phyloP scores from a whole-genome alignment of 495 filamentous ascomycete species.

The Penicillium egyptiacum region DNA sequence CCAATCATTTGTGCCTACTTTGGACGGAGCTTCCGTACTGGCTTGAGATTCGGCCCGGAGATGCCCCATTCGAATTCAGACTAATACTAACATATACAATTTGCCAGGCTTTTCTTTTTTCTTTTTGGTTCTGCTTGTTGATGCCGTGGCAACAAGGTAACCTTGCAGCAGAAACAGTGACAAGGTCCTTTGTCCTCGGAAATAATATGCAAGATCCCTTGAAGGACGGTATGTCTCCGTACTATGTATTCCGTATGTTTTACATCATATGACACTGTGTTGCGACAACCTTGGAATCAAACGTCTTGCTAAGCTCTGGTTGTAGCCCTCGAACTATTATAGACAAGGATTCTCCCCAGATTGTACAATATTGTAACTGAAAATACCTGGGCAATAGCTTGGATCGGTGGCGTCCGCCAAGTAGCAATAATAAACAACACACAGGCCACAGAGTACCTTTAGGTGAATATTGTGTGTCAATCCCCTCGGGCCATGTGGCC shows the following conservation, averaged over 20 bases:
- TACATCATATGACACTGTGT: not conserved
- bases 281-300: not conserved
- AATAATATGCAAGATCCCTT: slow-evolving; percentile 1
- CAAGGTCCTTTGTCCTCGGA: not conserved
- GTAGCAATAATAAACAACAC: slow-evolving; percentile 1
- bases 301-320: not conserved
- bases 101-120: not conserved
- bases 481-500: not conserved
- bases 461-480: too few relatives aligned
- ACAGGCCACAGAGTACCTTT: not conserved
- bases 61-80: slow-evolving; percentile 13
- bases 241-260: fast-evolving
- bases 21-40: not conserved
- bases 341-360: too few relatives aligned
- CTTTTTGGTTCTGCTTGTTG: not conserved
- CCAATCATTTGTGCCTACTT: slow-evolving; percentile 4
- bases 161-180: not conserved
- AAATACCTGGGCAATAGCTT: not conserved
- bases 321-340: not conserved
- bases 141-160: not conserved
- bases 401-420: slow-evolving; percentile 7
- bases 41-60: slow-evolving; percentile 25
- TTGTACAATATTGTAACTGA: too few relatives aligned
- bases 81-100: not conserved
- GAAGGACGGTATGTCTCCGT: not conserved